phyloP scores from a whole-genome alignment of 192 early-diverging fungal genomes.

The Powellomyces hirtus region DNA sequence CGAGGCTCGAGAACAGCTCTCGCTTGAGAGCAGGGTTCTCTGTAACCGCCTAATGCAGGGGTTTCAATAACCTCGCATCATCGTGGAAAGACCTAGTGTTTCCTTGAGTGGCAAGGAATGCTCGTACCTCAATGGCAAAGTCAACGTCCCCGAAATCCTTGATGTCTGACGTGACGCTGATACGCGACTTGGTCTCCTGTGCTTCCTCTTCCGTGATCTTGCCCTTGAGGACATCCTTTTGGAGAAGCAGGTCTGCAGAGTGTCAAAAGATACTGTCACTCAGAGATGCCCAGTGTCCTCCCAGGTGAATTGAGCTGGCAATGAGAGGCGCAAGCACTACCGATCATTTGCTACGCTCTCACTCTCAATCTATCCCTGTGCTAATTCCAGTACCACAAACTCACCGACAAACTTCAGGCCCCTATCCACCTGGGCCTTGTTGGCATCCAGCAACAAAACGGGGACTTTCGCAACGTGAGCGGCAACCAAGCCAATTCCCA shows the following conservation, averaged over 20 bases:
- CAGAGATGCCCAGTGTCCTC: too few species aligned
- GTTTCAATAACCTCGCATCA: background rate
- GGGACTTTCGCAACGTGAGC: constrained; percentile 77
- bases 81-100: too few species aligned
- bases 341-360: too few species aligned
- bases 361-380: too few species aligned
- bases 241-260: constrained; percentile 70
- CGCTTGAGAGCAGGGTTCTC: constrained; percentile 85
- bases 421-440: constrained; percentile 70
- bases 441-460: constrained; percentile 77
- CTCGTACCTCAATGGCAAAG: constrained; percentile 89
- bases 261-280: background rate
- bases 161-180: constrained; percentile 61
- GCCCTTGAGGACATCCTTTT: constrained; percentile 89
- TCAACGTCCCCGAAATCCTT: constrained; percentile 65
- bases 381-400: too few species aligned
- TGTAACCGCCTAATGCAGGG: too few species aligned
- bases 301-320: too few species aligned
- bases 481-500: constrained; percentile 81
- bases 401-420: constrained; percentile 81
- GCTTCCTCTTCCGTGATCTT: constrained; percentile 78
- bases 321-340: too few species aligned
- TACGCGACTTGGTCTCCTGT: constrained; percentile 55
- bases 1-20: constrained; percentile 75
- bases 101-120: background rate